Conservation (phyloP, 1,139 yeast species). For the Meyerozyma elateridarum region DNA sequence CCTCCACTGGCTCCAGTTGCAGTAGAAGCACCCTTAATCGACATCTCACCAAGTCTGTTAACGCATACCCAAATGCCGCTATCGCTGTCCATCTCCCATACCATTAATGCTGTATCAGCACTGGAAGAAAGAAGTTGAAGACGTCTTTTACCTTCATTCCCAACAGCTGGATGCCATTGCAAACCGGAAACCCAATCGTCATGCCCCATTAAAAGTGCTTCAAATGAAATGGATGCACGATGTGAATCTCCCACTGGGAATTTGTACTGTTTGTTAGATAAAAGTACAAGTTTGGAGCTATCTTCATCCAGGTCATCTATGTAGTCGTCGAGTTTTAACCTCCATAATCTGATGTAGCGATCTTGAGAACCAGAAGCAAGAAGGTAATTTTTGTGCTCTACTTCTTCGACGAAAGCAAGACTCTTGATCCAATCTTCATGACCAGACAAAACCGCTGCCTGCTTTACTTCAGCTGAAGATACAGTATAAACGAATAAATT, state of each 20-base stretch:
- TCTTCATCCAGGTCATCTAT: slow-evolving; percentile 60
- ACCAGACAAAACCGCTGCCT: slow-evolving; percentile 61
- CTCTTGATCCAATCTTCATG: slow-evolving; percentile 94
- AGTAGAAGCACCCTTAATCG: slow-evolving; percentile 94
- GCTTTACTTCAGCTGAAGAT: slow-evolving; percentile 23
- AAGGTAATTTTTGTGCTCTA: slow-evolving; percentile 45
- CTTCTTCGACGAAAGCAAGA: slow-evolving; percentile 52
- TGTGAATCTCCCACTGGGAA: slow-evolving; percentile 34
- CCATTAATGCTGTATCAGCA: slow-evolving; percentile 90
- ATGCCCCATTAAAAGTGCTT: slow-evolving; percentile 94
- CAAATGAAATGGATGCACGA: slow-evolving; percentile 65
- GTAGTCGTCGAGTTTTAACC: slow-evolving; percentile 52
- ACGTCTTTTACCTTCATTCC: slow-evolving; percentile 21
- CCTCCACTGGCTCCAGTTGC: slow-evolving; percentile 99
- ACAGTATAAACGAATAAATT: slow-evolving; percentile 54
- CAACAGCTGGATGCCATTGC: slow-evolving; percentile 62
- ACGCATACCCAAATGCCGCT: slow-evolving; percentile 91
- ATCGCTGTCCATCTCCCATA: slow-evolving; percentile 87
- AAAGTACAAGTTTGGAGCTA: slow-evolving; percentile 44
- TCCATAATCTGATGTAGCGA: slow-evolving; percentile 84
- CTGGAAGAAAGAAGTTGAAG: slow-evolving; percentile 74
- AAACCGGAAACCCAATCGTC: slow-evolving; percentile 95
- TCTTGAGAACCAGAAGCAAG: slow-evolving; percentile 90
- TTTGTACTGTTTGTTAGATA: slow-evolving; percentile 63
- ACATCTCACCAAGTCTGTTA: slow-evolving; percentile 81